phyloP scores from a whole-genome alignment of 2,329 filamentous ascomycete species.

The Talaromyces verruculosus region DNA sequence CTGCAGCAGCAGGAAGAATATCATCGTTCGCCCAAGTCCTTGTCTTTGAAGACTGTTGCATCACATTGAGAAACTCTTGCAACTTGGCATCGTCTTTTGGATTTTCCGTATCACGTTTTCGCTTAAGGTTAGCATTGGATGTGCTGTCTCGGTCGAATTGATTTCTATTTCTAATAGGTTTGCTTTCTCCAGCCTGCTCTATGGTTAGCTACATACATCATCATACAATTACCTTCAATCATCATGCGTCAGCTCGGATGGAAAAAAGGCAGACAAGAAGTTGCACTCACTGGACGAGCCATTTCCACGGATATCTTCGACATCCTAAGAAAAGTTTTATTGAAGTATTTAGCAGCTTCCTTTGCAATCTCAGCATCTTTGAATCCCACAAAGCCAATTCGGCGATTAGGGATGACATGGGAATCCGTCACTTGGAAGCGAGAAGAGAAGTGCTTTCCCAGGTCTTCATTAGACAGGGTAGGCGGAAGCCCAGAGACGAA shows the following conservation, averaged over 20 bases:
- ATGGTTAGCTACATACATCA: slow-evolving; percentile 25
- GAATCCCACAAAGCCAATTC: slow-evolving; percentile 95
- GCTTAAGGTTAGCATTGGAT: slow-evolving; percentile 37
- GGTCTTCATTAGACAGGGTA: slow-evolving; percentile 77
- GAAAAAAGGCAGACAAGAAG: slow-evolving; percentile 24
- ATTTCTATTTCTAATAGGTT: slow-evolving; percentile 25
- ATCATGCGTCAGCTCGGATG: slow-evolving; percentile 37
- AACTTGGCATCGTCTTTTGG: slow-evolving; percentile 74
- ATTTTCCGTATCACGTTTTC: slow-evolving; percentile 48
- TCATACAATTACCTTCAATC: slow-evolving; percentile 26
- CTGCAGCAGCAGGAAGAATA: slow-evolving; percentile 32
- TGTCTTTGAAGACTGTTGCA: slow-evolving; percentile 66
- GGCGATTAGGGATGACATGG: slow-evolving; percentile 82
- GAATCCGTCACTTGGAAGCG: slow-evolving; percentile 81
- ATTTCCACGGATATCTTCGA: slow-evolving; percentile 89
- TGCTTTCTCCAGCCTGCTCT: slow-evolving; percentile 42
- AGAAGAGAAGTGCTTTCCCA: slow-evolving; percentile 83
- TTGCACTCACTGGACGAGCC: slow-evolving; percentile 69
- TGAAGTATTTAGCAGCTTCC: slow-evolving; percentile 89
- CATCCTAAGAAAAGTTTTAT: slow-evolving; percentile 93
- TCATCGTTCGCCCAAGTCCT: slow-evolving; percentile 64
- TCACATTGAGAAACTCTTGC: slow-evolving; percentile 80
- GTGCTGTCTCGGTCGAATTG: slow-evolving; percentile 28
- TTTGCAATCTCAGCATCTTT: slow-evolving; percentile 76
- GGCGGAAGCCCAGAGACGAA: slow-evolving; percentile 76